Base-by-base conservation (phyloP, 2,329 filamentous ascomycete species). In the Penicillium sp. region DNA sequence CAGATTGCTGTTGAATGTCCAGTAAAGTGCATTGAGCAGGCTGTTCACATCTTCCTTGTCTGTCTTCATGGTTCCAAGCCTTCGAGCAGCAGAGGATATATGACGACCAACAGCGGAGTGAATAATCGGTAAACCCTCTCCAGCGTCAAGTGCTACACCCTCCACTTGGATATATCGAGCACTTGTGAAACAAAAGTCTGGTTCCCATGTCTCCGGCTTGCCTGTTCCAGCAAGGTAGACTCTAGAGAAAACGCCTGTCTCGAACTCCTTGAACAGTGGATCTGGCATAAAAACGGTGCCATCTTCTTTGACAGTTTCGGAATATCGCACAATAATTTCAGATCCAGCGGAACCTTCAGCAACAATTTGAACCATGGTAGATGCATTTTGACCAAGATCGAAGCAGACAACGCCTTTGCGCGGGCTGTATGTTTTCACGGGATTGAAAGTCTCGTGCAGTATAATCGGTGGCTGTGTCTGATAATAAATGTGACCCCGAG, bases 1-100 rank as follows among this genome's bases (percentile, higher is more conserved):
- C 13, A 76, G 63, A 54, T 76, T 76, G 39, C 66, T 70, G 32
- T 65, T 68, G 41, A 77, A 78, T 1, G 74, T 72, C 75, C 75
- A 78, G 50, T 77, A 72, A 34, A 73, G 75, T 29, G 75, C 75
- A 18, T 74, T 75, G 8, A 64, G 46, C 4, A 64, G 43, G 2
- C 49, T 24, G 23, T 64, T 64, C n/a, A 59, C 52, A 17, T 64
- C 61, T 3, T 55, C 49, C 26, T 63, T 63, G 10, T 64, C 59
- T 1, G 61, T 64, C 27, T 55, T 60, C 45, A 64, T 54, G 5
- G 36, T 49, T 7, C 61, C 61, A 2, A 64, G 57, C 7, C 49
- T 52, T 26, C 59, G 46, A 1, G 61, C 61, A 3, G 55, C 60
- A 1, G 61, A 64, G 1, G 61, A 64, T 21, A 63, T 52, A 26